Evolutionary conservation across 2,329 filamentous ascomycete species (phyloP).

Genomic region (Nothomitra cinnamomea): DNA sequence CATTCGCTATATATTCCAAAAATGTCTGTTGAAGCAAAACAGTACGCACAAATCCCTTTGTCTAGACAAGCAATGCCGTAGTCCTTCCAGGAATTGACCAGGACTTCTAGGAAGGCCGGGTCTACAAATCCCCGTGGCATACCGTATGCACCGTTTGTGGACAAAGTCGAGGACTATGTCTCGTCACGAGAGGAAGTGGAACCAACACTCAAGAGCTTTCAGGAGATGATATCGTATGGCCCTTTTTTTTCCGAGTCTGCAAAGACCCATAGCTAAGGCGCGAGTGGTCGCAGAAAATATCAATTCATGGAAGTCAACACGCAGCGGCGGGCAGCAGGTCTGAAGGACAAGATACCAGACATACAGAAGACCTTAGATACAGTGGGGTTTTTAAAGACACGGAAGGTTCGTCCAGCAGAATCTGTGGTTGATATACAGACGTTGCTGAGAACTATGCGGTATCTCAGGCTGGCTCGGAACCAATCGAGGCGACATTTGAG

Average conservation of each 20-base stretch:
- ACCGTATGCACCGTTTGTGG: conserved; percentile 68
- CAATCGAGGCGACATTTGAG: conserved; percentile 85
- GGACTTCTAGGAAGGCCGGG: not conserved
- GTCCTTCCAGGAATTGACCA: not conserved
- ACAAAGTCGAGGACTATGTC: conserved; percentile 79
- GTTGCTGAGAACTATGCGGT: not conserved
- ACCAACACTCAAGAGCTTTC: conserved; percentile 63
- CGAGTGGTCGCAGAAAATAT: conserved; percentile 56
- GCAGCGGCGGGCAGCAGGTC: conserved; percentile 59
- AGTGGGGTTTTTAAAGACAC: conserved; percentile 65
- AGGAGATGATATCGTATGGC: conserved; percentile 78
- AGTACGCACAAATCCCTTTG: too few relatives aligned
- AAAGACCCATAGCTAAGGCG: not conserved
- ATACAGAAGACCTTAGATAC: conserved; percentile 92
- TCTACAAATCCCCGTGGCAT: conserved; percentile 68
- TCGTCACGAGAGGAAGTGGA: conserved; percentile 64
- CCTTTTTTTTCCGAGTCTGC: not conserved
- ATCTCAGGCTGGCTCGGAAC: conserved; percentile 33
- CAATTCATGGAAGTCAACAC: conserved; percentile 98
- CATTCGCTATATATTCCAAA: too few relatives aligned
- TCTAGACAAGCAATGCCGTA: not conserved
- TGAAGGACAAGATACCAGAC: conserved; percentile 92
- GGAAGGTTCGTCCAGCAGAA: conserved; percentile 36
- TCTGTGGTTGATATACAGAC: too few relatives aligned
- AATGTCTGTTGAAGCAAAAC: too few relatives aligned